Evolutionary conservation across 371 early-diverging fungal genomes (phyloP), one percentile per base, ranked within the genome.

Genomic region (Apophysomyces variabilis): DNA sequence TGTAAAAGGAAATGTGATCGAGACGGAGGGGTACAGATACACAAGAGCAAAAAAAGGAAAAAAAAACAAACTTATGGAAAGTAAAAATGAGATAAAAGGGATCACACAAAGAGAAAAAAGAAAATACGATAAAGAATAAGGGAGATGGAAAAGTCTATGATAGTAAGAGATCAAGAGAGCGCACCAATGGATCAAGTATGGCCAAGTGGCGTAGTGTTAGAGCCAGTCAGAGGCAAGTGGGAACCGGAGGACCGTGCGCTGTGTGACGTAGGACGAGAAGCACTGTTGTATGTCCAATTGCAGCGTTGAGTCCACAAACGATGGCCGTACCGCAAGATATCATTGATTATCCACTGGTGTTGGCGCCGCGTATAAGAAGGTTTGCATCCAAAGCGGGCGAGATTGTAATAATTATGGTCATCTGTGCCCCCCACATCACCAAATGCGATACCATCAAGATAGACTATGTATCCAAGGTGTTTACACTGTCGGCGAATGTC

Each of bases 341-440:
- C 50, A 26, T 50, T 50, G 50, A 50, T 50, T 9, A 50, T 50
- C 50, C 50, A 50, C 21, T 50, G 50, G 50, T 50, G 21, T 26
- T 32, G 3, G 50, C 50, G 50, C n/a, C 50, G 50, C 9, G 50
- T 21, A 21, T 50, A 32, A 26, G 21, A 18, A 26, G 50, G 50
- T 50, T 21, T 14, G 21, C 50, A 50, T 14, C 50, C 21, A 18
- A 50, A 32, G 5, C 8, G 50, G 21, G 50, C 32, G 0, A 50
- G 50, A 50, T 32, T 50, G 18, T 9, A 5, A 26, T 50, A 50
- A 18, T 50, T 50, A 4, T 50, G 50, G 21, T 50, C 50, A 18
- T 50, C 50, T 21, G 50, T 50, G 14, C 50, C 21, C 1, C 50
- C 21, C n/a, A 50, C 50, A 9, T 50, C 50, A 50, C 50, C 50